Conservation (phyloP, 2,329 filamentous ascomycete species). For the Cladophialophora bantiana region DNA sequence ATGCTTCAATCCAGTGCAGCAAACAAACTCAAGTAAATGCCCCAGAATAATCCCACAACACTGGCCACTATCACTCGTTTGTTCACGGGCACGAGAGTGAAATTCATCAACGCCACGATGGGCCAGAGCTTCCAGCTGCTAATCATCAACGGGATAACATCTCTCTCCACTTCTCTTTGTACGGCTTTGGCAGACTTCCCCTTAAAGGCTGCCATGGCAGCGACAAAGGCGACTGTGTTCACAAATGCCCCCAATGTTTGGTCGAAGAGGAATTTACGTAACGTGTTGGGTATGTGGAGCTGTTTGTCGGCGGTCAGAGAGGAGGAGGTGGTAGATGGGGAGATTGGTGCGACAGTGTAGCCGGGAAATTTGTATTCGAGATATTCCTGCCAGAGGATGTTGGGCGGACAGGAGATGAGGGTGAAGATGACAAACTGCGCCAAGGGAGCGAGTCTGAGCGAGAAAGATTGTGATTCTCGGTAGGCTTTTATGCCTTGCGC, state of each 20-base stretch:
- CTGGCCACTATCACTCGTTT: slow-evolving; percentile 47
- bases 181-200: slow-evolving; percentile 47
- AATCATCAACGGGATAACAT: slow-evolving; percentile 48
- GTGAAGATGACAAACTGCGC: slow-evolving; percentile 80
- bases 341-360: slow-evolving; percentile 19
- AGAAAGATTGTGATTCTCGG: slow-evolving; percentile 39
- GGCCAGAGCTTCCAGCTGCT: slow-evolving; percentile 52
- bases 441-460: slow-evolving; percentile 71
- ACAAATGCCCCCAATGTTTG: slow-evolving; percentile 63
- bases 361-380: slow-evolving; percentile 79
- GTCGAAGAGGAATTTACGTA: slow-evolving; percentile 65
- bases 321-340: slow-evolving; percentile 6
- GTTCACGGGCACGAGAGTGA: slow-evolving; percentile 48
- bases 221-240: slow-evolving; percentile 65
- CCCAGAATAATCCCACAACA: slow-evolving; percentile 50
- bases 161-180: slow-evolving; percentile 47
- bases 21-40: slow-evolving; percentile 48
- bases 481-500: slow-evolving; percentile 74
- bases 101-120: slow-evolving; percentile 49
- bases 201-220: slow-evolving; percentile 59
- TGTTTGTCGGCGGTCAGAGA: slow-evolving; percentile 33
- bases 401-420: slow-evolving; percentile 76
- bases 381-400: slow-evolving; percentile 84
- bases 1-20: slow-evolving; percentile 30
- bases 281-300: slow-evolving; percentile 57